Conservation (phyloP, 2,329 filamentous ascomycete species). For the Cercospora zeae-maydis region DNA sequence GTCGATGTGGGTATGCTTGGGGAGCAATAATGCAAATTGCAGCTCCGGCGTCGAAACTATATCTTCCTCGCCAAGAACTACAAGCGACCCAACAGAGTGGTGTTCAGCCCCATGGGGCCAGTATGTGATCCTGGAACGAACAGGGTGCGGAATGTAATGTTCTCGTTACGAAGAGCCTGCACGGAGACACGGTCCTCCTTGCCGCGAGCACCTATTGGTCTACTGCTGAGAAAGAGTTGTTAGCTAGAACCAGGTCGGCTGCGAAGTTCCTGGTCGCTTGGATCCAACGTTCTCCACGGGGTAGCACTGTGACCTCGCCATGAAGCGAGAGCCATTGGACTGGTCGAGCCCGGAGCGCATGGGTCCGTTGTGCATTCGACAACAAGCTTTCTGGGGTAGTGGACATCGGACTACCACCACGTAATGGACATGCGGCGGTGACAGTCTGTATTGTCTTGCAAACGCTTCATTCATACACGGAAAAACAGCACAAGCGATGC, state of each 20-base stretch:
- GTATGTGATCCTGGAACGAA: conserved; percentile 5
- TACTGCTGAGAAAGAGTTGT: not conserved
- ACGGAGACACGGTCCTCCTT: conserved; percentile 14
- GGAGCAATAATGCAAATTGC: not conserved
- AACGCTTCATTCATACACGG: not conserved
- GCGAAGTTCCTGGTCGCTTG: not conserved
- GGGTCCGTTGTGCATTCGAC: conserved; percentile 6
- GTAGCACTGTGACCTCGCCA: conserved; percentile 7
- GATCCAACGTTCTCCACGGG: conserved; percentile 1
- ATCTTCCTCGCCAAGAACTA: conserved; percentile 8
- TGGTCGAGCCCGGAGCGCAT: conserved; percentile 9
- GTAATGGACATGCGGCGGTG: not conserved
- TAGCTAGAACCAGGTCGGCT: not conserved
- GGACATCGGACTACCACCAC: not conserved
- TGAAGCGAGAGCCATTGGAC: conserved; percentile 6
- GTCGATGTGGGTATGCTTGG: not conserved
- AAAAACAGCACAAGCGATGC: not conserved
- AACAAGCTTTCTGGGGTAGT: conserved; percentile 10
- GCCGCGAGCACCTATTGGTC: not conserved
- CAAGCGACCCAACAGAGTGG: not conserved
- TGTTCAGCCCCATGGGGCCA: not conserved
- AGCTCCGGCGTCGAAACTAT: conserved; percentile 9
- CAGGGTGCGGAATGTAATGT: conserved; percentile 7
- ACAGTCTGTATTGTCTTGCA: not conserved
- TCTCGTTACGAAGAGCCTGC: conserved; percentile 5